Base-by-base conservation (phyloP, 1,284 basidiomycete genomes). In the Coniferiporia weirii region DNA sequence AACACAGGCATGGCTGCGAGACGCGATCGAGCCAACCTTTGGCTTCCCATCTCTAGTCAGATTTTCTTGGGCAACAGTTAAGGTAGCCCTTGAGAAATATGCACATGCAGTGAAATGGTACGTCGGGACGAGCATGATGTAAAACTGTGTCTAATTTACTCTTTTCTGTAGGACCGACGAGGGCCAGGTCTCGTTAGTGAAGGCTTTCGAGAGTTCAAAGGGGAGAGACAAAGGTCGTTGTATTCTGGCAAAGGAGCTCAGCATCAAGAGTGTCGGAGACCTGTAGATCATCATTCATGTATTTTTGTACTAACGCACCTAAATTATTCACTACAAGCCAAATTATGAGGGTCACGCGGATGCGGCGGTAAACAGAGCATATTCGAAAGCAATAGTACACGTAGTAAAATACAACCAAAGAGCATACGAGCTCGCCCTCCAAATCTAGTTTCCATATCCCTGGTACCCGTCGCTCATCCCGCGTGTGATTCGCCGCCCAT, bases 41-140 rank as follows among this genome's bases (percentile, higher is more conserved):
- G 96, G 96, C 2, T 98, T 87, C 70, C 95, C 95, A 0, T 89
- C 85, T 10, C 76, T 98, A 49, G 95, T 88, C 4, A 84, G 97
- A 12, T 99, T 99, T 75, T 95, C 92, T 6, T 99, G 96, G 96
- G 87, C 91, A 0, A 98, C 96, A 0, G 85, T 95, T 62, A 96
- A 95, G 69, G 84, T 93, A 0, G 72, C 89, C 6, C 75, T 99
- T 13, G 93, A 97, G 48, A 93, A 93, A 67, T 76, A 85, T 49
- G 93, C 79, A 0, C 85, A 92, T 67, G 68, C 77, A 4, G 85
- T 92, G 27, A 83, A 88, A 75, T 97, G 95, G 95, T 93, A 56
- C 38, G 82, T 67, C 5, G 12, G 48, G 13, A 49, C 53, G 56
- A 52, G 36, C 48, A 9, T 49, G n/a, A 15, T 17, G 32, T 13